Percentiles rank a stretch among this genome's conserved stretches.
These are phyloP conservation scores for Gryganskiella cystojenkinii DNA, from an alignment of 192 early-diverging fungal genomes.

Conservation along the genomic window DNA sequence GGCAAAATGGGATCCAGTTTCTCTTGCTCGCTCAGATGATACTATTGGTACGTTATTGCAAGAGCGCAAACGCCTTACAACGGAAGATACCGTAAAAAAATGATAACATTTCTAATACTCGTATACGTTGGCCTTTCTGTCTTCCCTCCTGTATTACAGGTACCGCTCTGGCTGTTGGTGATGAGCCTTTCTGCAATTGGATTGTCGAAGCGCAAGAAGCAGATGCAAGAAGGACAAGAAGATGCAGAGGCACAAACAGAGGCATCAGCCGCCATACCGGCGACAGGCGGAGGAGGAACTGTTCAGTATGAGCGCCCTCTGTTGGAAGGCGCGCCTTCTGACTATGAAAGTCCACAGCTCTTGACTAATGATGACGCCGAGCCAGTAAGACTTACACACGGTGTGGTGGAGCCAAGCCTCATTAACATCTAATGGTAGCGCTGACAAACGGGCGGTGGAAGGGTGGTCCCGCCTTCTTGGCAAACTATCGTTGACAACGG, in stretches of 20 bases:
- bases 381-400: too few relatives aligned
- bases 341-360: too few relatives aligned
- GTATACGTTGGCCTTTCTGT: neutral
- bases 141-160: conserved; percentile 3
- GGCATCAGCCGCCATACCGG: conserved; percentile 2
- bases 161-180: conserved; percentile 15
- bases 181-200: conserved; percentile 16
- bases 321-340: conserved; percentile 6
- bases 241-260: conserved; percentile 16
- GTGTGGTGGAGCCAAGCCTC: too few relatives aligned
- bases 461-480: too few relatives aligned
- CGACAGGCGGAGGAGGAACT: conserved; percentile 1
- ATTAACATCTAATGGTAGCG: too few relatives aligned
- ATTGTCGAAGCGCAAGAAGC: conserved; percentile 14
- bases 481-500: too few relatives aligned
- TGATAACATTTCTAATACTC: neutral
- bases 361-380: too few relatives aligned
- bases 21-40: conserved; percentile 15
- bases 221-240: conserved; percentile 6
- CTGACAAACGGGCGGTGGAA: too few relatives aligned
- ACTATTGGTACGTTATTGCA: conserved; percentile 14
- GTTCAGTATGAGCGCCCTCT: conserved; percentile 13
- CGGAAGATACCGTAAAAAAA: neutral
- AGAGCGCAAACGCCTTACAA: neutral
- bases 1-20: conserved; percentile 17